phyloP scores from a whole-genome alignment of 164 flowering plant species.

The Aristolochia contorta region DNA sequence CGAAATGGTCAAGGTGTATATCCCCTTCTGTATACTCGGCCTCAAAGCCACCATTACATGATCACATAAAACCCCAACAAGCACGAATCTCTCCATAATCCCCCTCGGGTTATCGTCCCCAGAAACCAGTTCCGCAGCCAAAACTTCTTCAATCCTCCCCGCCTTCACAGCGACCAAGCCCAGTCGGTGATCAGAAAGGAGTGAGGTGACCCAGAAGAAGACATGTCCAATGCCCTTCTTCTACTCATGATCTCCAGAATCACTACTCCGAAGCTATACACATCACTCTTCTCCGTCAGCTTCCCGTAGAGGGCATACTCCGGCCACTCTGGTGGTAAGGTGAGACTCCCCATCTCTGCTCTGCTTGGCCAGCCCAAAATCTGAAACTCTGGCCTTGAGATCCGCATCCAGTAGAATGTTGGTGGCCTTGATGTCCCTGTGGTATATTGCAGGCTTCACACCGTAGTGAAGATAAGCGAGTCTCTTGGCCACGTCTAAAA shows the following conservation, averaged over 20 bases:
- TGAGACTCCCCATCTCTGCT: slow-evolving; percentile 74
- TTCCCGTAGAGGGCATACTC: slow-evolving; percentile 88
- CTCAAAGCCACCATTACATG: slow-evolving; percentile 85
- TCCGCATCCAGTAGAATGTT: slow-evolving; percentile 65
- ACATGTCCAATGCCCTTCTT: slow-evolving; percentile 67
- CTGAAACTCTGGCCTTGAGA: slow-evolving; percentile 75
- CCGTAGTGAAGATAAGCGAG: slow-evolving; percentile 76
- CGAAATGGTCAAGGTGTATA: too few relatives aligned
- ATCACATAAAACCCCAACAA: slow-evolving; percentile 75
- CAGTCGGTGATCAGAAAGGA: slow-evolving; percentile 66
- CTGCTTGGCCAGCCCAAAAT: slow-evolving; percentile 71
- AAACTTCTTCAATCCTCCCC: slow-evolving; percentile 39
- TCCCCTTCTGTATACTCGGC: slow-evolving; percentile 80
- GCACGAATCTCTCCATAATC: slow-evolving; percentile 62
- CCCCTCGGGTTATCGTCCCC: slow-evolving; percentile 32
- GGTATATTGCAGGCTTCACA: slow-evolving; percentile 69
- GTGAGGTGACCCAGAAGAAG: slow-evolving; percentile 24
- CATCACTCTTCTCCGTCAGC: slow-evolving; percentile 82
- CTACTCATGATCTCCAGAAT: slow-evolving; percentile 72
- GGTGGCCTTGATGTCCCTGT: slow-evolving; percentile 74
- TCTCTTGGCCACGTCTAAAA: slow-evolving; percentile 74
- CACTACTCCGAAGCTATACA: slow-evolving; percentile 78
- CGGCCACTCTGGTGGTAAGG: slow-evolving; percentile 78
- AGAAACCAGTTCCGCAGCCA: slow-evolving; percentile 36
- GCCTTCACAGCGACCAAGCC: slow-evolving; percentile 75